phyloP scores from a whole-genome alignment of 441 rosid species.

The Adansonia madagascariensis region DNA sequence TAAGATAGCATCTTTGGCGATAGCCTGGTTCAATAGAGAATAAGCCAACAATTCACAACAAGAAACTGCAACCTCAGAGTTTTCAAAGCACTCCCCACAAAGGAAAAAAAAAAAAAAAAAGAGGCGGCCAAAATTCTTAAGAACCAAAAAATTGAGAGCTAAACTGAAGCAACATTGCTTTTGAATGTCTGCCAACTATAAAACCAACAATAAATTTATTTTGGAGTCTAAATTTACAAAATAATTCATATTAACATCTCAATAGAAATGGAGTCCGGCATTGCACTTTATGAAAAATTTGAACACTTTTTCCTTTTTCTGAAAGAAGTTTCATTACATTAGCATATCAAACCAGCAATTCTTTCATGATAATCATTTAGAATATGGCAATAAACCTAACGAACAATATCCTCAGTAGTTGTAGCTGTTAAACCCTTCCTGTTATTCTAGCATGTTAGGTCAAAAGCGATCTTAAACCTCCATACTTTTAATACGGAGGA shows the following conservation, averaged over 20 bases:
- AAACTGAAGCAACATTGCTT: neutral
- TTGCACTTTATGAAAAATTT: neutral
- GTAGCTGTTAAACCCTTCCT: neutral
- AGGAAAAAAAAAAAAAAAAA: neutral
- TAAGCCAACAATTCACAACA: neutral
- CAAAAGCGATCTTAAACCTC: constrained; percentile 5
- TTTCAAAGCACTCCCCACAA: neutral
- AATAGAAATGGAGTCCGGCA: neutral
- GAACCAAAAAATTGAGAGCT: neutral
- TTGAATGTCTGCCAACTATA: neutral
- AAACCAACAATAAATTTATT: neutral
- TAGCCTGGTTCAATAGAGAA: constrained; percentile 58
- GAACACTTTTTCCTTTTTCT: neutral
- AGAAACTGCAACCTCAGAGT: neutral
- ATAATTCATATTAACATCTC: neutral
- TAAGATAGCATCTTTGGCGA: constrained; percentile 74
- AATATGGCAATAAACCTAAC: neutral
- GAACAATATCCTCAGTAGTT: constrained; percentile 1
- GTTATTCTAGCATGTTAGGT: constrained; percentile 13
- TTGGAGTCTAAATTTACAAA: neutral
- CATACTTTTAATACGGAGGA: neutral
- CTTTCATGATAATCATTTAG: constrained; percentile 8
- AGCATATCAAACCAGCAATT: neutral
- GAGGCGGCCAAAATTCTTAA: neutral
- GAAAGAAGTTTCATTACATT: constrained; percentile 2